These are phyloP conservation scores for Chlamydomonas schloesseri DNA, from an alignment of 139 green algal species.

Conservation along the genomic window DNA sequence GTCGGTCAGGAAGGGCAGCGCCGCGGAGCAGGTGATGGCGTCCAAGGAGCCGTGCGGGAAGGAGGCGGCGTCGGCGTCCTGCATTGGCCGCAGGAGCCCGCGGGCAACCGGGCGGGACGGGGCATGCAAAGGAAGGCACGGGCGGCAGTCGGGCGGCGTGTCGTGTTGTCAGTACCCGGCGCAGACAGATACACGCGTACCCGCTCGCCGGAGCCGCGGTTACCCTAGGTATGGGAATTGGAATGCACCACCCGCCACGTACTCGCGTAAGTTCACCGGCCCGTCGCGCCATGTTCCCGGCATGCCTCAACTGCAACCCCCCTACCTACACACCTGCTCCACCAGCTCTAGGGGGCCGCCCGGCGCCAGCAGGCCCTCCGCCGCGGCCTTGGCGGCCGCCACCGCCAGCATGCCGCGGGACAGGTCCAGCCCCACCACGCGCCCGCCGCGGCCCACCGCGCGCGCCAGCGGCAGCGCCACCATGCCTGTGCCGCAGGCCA, in stretches of 20 bases:
- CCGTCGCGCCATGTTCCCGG: no score
- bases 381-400: background rate
- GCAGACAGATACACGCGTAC: no score
- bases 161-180: no score
- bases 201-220: no score
- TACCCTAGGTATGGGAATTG: no score
- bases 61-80: background rate
- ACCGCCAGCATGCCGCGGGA: constrained; percentile 8
- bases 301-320: no score
- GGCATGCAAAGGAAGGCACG: no score
- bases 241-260: no score
- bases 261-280: no score
- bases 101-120: no score
- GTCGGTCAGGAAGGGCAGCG: background rate
- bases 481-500: background rate
- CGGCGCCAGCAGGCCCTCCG: background rate
- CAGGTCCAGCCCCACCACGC: constrained; percentile 30
- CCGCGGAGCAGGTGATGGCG: background rate
- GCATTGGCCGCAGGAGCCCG: background rate
- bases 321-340: background rate
- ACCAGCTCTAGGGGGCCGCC: background rate
- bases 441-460: background rate
- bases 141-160: background rate
- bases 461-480: background rate
- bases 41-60: background rate